These are phyloP conservation scores for Hypoxylon cercidicola DNA, from an alignment of 495 filamentous ascomycete genomes.

Conservation along the genomic window DNA sequence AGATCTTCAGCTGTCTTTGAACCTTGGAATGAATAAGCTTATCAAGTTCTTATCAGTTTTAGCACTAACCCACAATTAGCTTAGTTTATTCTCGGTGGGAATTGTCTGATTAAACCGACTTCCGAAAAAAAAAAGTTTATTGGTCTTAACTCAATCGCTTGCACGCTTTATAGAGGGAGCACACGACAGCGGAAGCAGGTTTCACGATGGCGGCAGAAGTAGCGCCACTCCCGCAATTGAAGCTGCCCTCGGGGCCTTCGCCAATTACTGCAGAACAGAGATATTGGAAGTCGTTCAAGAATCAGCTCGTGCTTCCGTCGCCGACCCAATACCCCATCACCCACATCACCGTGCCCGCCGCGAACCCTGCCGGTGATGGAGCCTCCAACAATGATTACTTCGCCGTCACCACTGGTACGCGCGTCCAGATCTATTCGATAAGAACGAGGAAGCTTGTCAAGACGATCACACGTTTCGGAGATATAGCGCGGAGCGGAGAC, in stretches of 20 bases:
- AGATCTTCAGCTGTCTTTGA: slow-evolving; percentile 11
- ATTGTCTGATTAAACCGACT: slow-evolving; percentile 25
- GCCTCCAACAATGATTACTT: slow-evolving; percentile 74
- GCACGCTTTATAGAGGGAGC: slow-evolving; percentile 11
- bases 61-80: slow-evolving; percentile 13
- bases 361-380: slow-evolving; percentile 53
- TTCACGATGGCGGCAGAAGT: slow-evolving; percentile 86
- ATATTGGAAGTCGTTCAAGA: slow-evolving; percentile 95
- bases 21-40: slow-evolving; percentile 3
- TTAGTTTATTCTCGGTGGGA: slow-evolving; percentile 25
- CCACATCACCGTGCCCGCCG: slow-evolving; percentile 80
- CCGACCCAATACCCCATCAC: slow-evolving; percentile 86
- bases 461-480: slow-evolving; percentile 91
- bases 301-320: slow-evolving; percentile 85
- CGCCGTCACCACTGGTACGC: slow-evolving; percentile 88
- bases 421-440: slow-evolving; percentile 91
- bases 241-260: slow-evolving; percentile 78
- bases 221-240: slow-evolving; percentile 80
- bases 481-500: slow-evolving; percentile 85
- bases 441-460: slow-evolving; percentile 88
- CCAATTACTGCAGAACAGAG: slow-evolving; percentile 86
- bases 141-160: slow-evolving; percentile 14
- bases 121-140: slow-evolving; percentile 36
- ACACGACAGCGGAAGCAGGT: slow-evolving; percentile 28
- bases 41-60: slow-evolving; percentile 4